These are phyloP conservation scores for Sanghuangporus sanghuang DNA, from an alignment of 1,284 basidiomycete species.

Conservation along the genomic window DNA sequence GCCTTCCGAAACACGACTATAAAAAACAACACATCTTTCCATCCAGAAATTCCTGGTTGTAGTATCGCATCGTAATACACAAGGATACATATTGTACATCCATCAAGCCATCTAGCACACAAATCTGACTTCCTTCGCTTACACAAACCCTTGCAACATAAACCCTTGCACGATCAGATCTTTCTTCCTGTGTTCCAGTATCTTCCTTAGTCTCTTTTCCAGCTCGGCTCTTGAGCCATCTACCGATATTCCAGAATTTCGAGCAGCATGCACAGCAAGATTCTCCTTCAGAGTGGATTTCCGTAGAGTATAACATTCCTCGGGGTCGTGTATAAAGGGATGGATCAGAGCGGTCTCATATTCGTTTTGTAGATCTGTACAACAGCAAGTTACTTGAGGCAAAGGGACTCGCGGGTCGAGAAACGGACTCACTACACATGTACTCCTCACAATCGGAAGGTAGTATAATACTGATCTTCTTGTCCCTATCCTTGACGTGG, in stretches of 20 bases:
- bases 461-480: slow-evolving; percentile 44
- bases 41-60: too few relatives aligned
- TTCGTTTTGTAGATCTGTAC: slow-evolving; percentile 37
- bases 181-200: slow-evolving; percentile 37
- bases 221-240: slow-evolving; percentile 28
- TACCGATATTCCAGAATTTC: slow-evolving; percentile 25
- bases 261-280: slow-evolving; percentile 42
- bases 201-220: slow-evolving; percentile 26
- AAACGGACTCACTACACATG: slow-evolving; percentile 38
- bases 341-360: slow-evolving; percentile 43
- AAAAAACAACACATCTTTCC: too few relatives aligned
- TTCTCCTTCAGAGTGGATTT: slow-evolving; percentile 46
- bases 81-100: background rate
- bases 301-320: slow-evolving; percentile 37
- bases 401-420: background rate
- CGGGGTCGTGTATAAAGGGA: slow-evolving; percentile 44
- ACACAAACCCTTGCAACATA: slow-evolving; percentile 23
- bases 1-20: too few relatives aligned
- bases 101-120: background rate
- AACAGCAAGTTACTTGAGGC: background rate
- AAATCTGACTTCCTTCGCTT: background rate
- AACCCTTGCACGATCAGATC: slow-evolving; percentile 49
- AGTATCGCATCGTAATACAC: background rate
- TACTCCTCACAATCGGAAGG: slow-evolving; percentile 49
- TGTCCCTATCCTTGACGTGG: slow-evolving; percentile 29